Percentiles rank a stretch among this genome's conserved stretches.
These are phyloP conservation scores for Chaetoscypha palmicola DNA, from an alignment of 2,329 filamentous ascomycete genomes.

Conservation along the genomic window DNA sequence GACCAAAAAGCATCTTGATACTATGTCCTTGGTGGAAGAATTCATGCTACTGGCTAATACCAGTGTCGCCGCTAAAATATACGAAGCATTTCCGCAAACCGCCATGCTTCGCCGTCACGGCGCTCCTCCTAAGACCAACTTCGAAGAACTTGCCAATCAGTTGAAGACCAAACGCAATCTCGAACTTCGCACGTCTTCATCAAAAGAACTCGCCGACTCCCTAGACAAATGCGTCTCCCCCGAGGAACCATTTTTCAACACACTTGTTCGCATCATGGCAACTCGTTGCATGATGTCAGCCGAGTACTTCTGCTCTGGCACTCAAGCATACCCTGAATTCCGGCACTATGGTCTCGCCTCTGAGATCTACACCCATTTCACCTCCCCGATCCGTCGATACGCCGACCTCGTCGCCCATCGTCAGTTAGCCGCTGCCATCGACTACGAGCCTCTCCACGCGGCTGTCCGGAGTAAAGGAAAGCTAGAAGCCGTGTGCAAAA, in stretches of 20 bases:
- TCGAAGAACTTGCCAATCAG: conserved; percentile 88
- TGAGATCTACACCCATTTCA: conserved; percentile 98
- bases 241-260: conserved; percentile 93
- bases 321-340: conserved; percentile 89
- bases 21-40: conserved; percentile 95
- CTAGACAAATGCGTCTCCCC: conserved; percentile 78
- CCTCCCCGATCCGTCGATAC: conserved; percentile 92
- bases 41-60: conserved; percentile 99
- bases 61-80: conserved; percentile 84
- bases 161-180: conserved; percentile 79
- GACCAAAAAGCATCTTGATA: conserved; percentile 88
- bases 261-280: conserved; percentile 91
- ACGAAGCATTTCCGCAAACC: conserved; percentile 88
- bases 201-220: conserved; percentile 87
- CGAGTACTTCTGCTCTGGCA: conserved; percentile 95
- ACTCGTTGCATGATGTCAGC: conserved; percentile 99
- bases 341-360: conserved; percentile 93
- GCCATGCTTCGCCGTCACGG: conserved; percentile 89
- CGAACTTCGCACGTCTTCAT: conserved; percentile 76
- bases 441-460: conserved; percentile 80
- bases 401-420: conserved; percentile 93
- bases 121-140: conserved; percentile 89
- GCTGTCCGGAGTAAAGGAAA: conserved; percentile 74
- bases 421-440: conserved; percentile 91
- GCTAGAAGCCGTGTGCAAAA: conserved; percentile 90